A percentile compares a stretch with the other conserved stretches of the same genome.
Conservation (phyloP, 768 basidiomycete species). For the Rhodotorula paludigena region DNA sequence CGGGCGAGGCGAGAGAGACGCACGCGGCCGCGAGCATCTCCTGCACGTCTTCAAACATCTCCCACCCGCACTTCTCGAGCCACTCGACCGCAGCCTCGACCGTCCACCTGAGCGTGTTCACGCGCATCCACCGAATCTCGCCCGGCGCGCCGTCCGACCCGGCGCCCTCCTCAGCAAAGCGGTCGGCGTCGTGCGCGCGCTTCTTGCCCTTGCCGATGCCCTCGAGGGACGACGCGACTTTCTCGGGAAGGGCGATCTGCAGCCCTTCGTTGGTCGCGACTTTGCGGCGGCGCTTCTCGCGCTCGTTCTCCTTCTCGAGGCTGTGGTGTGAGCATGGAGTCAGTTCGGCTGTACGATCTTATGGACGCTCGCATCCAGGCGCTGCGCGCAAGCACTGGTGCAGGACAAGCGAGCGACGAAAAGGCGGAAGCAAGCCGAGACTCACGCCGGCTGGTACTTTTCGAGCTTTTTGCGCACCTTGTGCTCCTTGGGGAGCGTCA, state of each 20-base stretch:
- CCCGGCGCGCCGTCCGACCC: constrained; percentile 18
- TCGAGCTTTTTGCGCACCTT: constrained; percentile 83
- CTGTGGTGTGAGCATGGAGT: constrained; percentile 2
- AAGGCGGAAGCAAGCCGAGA: background rate
- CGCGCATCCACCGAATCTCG: constrained; percentile 64
- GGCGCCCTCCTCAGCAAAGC: constrained; percentile 29
- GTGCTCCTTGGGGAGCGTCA: constrained; percentile 88
- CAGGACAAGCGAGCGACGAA: background rate
- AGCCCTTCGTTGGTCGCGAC: constrained; percentile 60
- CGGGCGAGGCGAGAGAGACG: constrained; percentile 7
- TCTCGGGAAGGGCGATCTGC: constrained; percentile 35
- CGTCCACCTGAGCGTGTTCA: constrained; percentile 69
- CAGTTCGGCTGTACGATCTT: too few species aligned
- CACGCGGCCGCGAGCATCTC: constrained; percentile 37
- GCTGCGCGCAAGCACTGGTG: background rate
- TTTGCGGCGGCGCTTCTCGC: constrained; percentile 53
- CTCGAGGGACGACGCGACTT: constrained; percentile 29
- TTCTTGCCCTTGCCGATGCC: constrained; percentile 40
- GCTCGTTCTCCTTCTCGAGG: constrained; percentile 39
- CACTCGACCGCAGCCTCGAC: constrained; percentile 59
- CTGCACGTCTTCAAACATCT: constrained; percentile 31
- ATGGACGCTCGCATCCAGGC: too few species aligned
- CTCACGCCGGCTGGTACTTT: constrained; percentile 49
- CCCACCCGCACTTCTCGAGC: constrained; percentile 39
- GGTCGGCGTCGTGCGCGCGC: constrained; percentile 28